Base-by-base conservation (phyloP, 345 rosid genomes). In the Citropsis articulata region DNA sequence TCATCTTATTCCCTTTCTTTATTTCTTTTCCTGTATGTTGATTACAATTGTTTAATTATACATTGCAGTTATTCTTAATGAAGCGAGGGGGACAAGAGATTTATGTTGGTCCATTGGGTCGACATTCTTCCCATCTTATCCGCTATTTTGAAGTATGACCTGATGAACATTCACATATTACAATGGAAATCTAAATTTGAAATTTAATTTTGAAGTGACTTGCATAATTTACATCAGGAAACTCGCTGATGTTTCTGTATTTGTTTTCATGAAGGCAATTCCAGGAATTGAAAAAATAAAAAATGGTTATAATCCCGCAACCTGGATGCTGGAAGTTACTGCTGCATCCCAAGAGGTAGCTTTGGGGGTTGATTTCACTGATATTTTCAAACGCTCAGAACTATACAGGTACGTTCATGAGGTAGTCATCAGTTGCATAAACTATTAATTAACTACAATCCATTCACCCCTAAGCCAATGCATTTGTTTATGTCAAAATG, bases 301-400 rank as follows among this genome's bases (percentile, higher is more conserved):
- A 78, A 92, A 91, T 53, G 95, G 95, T 2, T 89, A 90, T 73
- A 94, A 94, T 73, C 98, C 98, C 27, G 98, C 97, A 73, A 91
- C 95, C 21, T 92, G 98, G 98, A 92, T 94, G 94, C 79, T 94
- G 55, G 97, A 94, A 83, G 94, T 88, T 50, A 88, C 91, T 24
- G 57, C 75, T 66, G 21, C 86, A 9, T 84, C 91, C 1, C 97
- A 93, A 77, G 98, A 93, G 82, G 40, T 83, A 10, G 83, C 91
- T 73, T 55, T 88, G 79, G 90, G 88, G 33, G 82, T 92, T 5
- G 91, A 93, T 84, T 93, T 93, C 78, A 77, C 91, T 31, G 84
- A 83, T 75, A 33, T 85, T 30, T 88, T 89, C 90, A 90, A 77
- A 62, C 84, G 83, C 60, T 91, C 98, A 69, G 89, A 90, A 1